Evolutionary conservation across 441 rosid genomes (phyloP).

Genomic region (Arabidopsis lyrata): DNA sequence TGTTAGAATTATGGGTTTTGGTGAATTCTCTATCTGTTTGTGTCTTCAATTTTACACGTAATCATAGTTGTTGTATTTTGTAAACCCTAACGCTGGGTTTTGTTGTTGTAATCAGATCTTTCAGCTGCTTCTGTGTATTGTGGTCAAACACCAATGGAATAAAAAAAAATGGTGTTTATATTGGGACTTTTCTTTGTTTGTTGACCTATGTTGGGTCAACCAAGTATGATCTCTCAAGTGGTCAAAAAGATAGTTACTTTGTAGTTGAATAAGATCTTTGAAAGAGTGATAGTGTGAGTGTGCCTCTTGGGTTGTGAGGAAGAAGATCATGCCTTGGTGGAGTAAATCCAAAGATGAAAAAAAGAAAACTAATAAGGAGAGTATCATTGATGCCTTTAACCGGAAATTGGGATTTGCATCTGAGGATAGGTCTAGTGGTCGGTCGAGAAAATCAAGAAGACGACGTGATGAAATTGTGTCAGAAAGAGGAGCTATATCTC

Average conservation of each 20-base stretch:
- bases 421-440: slow-evolving; percentile 53
- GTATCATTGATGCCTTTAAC: slow-evolving; percentile 61
- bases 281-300: slow-evolving; percentile 39
- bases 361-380: slow-evolving; percentile 68
- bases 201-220: slow-evolving; percentile 44
- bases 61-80: not conserved
- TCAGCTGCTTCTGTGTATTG: slow-evolving; percentile 40
- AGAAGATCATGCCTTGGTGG: slow-evolving; percentile 75
- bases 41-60: not conserved
- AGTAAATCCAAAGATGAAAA: slow-evolving; percentile 69
- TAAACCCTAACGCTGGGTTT: slow-evolving; percentile 36
- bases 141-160: slow-evolving; percentile 40
- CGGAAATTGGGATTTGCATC: slow-evolving; percentile 59
- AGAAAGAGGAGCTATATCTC: slow-evolving; percentile 66
- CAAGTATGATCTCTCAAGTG: slow-evolving; percentile 42
- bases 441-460: slow-evolving; percentile 56
- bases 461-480: slow-evolving; percentile 52
- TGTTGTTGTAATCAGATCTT: slow-evolving; percentile 37
- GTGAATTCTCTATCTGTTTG: not conserved
- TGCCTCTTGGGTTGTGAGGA: slow-evolving; percentile 24
- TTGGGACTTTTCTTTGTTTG: slow-evolving; percentile 32
- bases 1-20: not conserved
- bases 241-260: slow-evolving; percentile 37
- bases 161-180: slow-evolving; percentile 26
- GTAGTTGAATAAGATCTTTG: slow-evolving; percentile 33